phyloP scores from a whole-genome alignment of 768 basidiomycete genomes.

The Hygrocybe coccinea region DNA sequence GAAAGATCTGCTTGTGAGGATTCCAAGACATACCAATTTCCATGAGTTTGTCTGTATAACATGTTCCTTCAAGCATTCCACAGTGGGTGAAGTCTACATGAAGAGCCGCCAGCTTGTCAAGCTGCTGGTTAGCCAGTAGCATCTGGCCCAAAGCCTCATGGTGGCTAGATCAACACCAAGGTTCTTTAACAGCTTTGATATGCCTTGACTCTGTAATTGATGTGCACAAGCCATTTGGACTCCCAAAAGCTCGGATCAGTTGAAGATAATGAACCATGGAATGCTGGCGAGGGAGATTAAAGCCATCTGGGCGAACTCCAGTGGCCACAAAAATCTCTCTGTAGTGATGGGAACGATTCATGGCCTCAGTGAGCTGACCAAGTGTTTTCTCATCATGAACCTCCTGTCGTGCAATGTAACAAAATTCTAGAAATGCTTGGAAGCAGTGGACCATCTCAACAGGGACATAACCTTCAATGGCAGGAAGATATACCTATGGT shows the following conservation, averaged over 20 bases:
- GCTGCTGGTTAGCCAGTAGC: slow-evolving; percentile 29
- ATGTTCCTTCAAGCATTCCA: slow-evolving; percentile 14
- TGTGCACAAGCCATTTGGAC: slow-evolving; percentile 28
- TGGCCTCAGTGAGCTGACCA: slow-evolving; percentile 6
- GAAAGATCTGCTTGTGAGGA: neutral
- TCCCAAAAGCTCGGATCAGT: slow-evolving; percentile 19
- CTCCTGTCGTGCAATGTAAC: slow-evolving; percentile 25
- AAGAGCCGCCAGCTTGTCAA: slow-evolving; percentile 26
- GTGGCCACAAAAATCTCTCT: slow-evolving; percentile 24
- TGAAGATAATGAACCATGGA: slow-evolving; percentile 16
- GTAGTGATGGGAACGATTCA: slow-evolving; percentile 26
- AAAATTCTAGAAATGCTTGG: slow-evolving; percentile 28
- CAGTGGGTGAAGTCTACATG: slow-evolving; percentile 13
- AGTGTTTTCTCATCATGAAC: slow-evolving; percentile 14
- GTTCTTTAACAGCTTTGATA: slow-evolving; percentile 32
- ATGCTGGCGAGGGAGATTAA: neutral
- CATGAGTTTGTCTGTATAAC: neutral
- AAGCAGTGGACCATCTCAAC: slow-evolving; percentile 23
- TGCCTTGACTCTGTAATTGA: slow-evolving; percentile 34
- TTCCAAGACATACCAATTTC: neutral
- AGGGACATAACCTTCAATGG: slow-evolving; percentile 30
- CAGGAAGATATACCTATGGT: slow-evolving; percentile 28
- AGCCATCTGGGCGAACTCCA: slow-evolving; percentile 9
- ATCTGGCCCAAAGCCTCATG: slow-evolving; percentile 34
- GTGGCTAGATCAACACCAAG: slow-evolving; percentile 30